Base-by-base conservation (phyloP, 2,329 filamentous ascomycete genomes). In the Cadophora luteo-olivacea region DNA sequence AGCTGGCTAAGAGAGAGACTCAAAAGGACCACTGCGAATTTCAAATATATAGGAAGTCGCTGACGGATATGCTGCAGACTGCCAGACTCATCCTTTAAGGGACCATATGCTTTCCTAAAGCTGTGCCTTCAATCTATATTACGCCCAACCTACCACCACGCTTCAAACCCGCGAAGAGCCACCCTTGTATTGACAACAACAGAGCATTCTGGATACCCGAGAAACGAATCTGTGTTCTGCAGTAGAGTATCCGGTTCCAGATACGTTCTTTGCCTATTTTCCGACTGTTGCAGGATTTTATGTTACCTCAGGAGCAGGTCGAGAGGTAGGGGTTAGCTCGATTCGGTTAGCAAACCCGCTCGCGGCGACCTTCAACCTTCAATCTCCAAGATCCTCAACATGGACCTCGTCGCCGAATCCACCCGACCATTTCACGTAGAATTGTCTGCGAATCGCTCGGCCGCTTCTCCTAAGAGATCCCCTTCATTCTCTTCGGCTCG, bases 401-500 rank as follows among this genome's bases (percentile, higher is more conserved):
- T 67, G 65, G 60, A 67, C 49, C 32, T 61, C 60, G 52, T 66
- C 33, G 41, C 65, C 36, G 49, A 51, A 48, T 55, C 67, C 41
- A 38, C 62, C 33, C 52, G 58, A 38, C 60, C 67, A n/a, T 66
- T 69, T 52, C 67, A 69, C 38, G 29, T 45, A 11, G 67, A 65
- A 33, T 52, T 38, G 14, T 48, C 63, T 36, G 36, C 45, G 60
- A 49, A 58, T 32, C 51, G 29, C 58, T 45, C 51, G 29, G 48
- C 58, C 38, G 19, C 24, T 57, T 66, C 64, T 49, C 67, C 63
- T 19, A 63, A 64, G 25, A 65, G 69, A 49, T 69, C 67, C 1
- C 67, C 67, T n/a, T 69, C 63, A 8, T 65, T 64, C 60, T 64
- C 48, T 45, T 29, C 64, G 9, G 54, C 58, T 38, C 62, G 62